Evolutionary conservation across 441 rosid species (phyloP).

Genomic region (Adansonia madagascariensis): DNA sequence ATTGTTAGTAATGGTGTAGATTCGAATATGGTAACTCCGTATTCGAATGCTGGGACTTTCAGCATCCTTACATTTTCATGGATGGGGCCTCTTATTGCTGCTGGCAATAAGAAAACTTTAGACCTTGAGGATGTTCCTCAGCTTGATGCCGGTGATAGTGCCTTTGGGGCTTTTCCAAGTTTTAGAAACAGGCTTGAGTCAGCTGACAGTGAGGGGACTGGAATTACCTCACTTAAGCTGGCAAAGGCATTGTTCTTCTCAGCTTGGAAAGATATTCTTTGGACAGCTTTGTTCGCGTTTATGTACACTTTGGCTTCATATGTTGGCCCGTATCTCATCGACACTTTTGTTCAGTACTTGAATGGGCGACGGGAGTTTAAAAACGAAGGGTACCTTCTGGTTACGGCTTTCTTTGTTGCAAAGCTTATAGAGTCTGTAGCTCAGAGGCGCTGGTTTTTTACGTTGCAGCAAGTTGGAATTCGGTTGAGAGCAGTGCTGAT

Average conservation of each 20-base stretch:
- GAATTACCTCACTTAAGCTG: slow-evolving; percentile 58
- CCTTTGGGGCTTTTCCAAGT: slow-evolving; percentile 44
- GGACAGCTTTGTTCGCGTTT: slow-evolving; percentile 52
- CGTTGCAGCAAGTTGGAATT: slow-evolving; percentile 49
- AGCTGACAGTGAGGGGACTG: slow-evolving; percentile 38
- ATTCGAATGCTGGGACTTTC: slow-evolving; percentile 61
- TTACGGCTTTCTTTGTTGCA: slow-evolving; percentile 47
- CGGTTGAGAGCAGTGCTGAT: slow-evolving; percentile 47
- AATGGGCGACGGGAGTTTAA: slow-evolving; percentile 46
- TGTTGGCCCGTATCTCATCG: slow-evolving; percentile 84
- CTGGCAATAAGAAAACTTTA: slow-evolving; percentile 75
- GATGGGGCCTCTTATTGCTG: slow-evolving; percentile 65
- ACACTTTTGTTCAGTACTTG: slow-evolving; percentile 75
- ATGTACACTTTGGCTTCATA: slow-evolving; percentile 56
- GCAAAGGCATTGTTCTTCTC: slow-evolving; percentile 58
- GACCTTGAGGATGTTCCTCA: slow-evolving; percentile 90
- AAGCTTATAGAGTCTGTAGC: slow-evolving; percentile 56
- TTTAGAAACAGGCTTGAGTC: slow-evolving; percentile 56
- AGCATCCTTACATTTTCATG: slow-evolving; percentile 70
- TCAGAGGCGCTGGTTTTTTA: slow-evolving; percentile 56
- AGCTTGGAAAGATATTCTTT: slow-evolving; percentile 66
- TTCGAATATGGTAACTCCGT: slow-evolving; percentile 48
- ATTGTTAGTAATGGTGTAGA: slow-evolving; percentile 35
- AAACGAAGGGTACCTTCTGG: slow-evolving; percentile 42
- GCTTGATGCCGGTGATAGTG: slow-evolving; percentile 59